A percentile compares a stretch with the other conserved stretches of the same genome.
Evolutionary conservation across 495 filamentous ascomycete species (phyloP).

Genomic region (Penicillium tannophilum): DNA sequence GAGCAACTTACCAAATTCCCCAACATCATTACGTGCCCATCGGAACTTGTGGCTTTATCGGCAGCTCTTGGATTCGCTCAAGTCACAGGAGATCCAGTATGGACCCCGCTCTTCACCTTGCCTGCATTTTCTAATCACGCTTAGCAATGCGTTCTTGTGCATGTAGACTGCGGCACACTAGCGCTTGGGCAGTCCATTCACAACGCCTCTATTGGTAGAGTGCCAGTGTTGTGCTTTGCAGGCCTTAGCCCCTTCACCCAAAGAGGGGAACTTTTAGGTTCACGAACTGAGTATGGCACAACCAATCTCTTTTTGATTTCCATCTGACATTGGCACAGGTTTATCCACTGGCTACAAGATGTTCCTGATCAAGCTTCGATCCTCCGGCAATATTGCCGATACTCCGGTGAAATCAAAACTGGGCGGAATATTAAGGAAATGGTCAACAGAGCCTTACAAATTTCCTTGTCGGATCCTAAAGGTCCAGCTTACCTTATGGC

Average conservation of each 20-base stretch:
- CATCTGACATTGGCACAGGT: slow-evolving; percentile 8
- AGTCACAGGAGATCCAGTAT: slow-evolving; percentile 65
- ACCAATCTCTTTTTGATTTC: background rate
- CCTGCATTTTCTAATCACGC: background rate
- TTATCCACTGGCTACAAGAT: slow-evolving; percentile 92
- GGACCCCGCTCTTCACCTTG: background rate
- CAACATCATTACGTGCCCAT: slow-evolving; percentile 83
- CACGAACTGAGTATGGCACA: slow-evolving; percentile 70
- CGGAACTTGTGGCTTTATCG: slow-evolving; percentile 92
- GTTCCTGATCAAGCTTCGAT: slow-evolving; percentile 90
- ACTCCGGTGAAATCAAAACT: slow-evolving; percentile 80
- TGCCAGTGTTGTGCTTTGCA: slow-evolving; percentile 84
- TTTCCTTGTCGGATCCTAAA: slow-evolving; percentile 73
- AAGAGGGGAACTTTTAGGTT: slow-evolving; percentile 82
- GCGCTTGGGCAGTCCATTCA: slow-evolving; percentile 87
- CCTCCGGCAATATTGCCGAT: slow-evolving; percentile 85
- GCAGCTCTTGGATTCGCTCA: slow-evolving; percentile 92
- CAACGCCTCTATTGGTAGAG: slow-evolving; percentile 77
- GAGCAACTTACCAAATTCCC: slow-evolving; percentile 63
- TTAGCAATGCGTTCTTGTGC: slow-evolving; percentile 80
- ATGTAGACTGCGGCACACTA: slow-evolving; percentile 91
- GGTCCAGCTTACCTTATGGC: slow-evolving; percentile 83
- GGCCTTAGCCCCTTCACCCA: slow-evolving; percentile 82
- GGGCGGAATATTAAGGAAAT: slow-evolving; percentile 91
- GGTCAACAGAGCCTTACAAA: slow-evolving; percentile 82